Conservation (phyloP, 805 yeast species). For the Hanseniaspora jakobsenii region DNA sequence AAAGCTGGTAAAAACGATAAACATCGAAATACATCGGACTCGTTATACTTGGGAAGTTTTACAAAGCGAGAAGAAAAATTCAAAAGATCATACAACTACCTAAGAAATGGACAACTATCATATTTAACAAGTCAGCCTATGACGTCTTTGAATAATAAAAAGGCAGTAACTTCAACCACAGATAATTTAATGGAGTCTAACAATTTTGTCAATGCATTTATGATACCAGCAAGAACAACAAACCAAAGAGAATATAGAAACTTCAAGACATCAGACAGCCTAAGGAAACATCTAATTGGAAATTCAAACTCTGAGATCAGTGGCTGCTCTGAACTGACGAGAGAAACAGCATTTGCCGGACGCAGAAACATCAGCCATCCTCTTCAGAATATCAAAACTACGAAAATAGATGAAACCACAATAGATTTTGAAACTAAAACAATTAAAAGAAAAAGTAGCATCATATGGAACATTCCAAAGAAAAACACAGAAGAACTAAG, state of each 20-base stretch:
- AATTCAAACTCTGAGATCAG: neutral
- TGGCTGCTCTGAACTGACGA: neutral
- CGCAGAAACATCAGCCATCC: neutral
- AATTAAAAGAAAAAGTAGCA: constrained; percentile 13
- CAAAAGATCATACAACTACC: constrained; percentile 12
- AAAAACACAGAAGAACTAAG: too few relatives aligned
- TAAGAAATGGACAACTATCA: constrained; percentile 12
- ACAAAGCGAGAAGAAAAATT: constrained; percentile 12
- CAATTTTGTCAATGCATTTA: constrained; percentile 1
- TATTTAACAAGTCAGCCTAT: constrained; percentile 13
- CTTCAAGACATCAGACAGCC: constrained; percentile 7
- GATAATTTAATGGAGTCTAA: constrained; percentile 2
- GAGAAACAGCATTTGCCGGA: too few relatives aligned
- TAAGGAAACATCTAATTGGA: neutral
- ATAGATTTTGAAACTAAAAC: constrained; percentile 11
- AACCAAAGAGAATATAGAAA: neutral
- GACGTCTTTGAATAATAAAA: constrained; percentile 3
- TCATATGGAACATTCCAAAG: constrained; percentile 12
- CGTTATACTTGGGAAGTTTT: constrained; percentile 11
- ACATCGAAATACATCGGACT: neutral
- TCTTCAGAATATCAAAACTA: constrained; percentile 7
- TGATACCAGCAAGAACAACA: constrained; percentile 5
- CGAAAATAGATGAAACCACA: constrained; percentile 11
- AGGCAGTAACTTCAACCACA: constrained; percentile 12
- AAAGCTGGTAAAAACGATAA: neutral